These are phyloP conservation scores for Rhodosporidiobolus sp. DNA, from an alignment of 768 basidiomycete genomes.

Conservation along the genomic window DNA sequence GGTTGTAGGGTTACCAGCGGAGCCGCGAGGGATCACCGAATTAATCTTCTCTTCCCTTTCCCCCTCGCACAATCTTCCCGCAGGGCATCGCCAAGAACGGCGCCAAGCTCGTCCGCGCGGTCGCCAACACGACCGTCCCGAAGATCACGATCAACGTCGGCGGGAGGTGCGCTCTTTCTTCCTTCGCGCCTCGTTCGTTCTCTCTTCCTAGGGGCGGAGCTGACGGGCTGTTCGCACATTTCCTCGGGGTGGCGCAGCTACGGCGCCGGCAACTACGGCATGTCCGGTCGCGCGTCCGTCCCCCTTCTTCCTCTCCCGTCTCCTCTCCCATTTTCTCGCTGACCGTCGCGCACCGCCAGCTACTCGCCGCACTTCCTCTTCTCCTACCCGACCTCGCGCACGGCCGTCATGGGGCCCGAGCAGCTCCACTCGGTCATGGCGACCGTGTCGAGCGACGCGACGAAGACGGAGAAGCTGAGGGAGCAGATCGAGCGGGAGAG, in stretches of 20 bases:
- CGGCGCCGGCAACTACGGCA: slow-evolving; percentile 83
- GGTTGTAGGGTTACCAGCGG: no score
- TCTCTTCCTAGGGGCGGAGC: no score
- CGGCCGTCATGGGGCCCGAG: slow-evolving; percentile 91
- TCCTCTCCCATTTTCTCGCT: not conserved
- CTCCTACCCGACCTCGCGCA: slow-evolving; percentile 98
- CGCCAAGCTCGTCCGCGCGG: slow-evolving; percentile 95
- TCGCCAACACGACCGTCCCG: slow-evolving; percentile 88
- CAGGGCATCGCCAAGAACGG: slow-evolving; percentile 84
- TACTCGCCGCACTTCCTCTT: slow-evolving; percentile 93
- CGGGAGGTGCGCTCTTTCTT: slow-evolving; percentile 62
- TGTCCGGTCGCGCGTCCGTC: slow-evolving; percentile 31
- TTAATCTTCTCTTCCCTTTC: not conserved
- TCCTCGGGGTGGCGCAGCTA: not conserved
- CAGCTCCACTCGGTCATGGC: slow-evolving; percentile 93
- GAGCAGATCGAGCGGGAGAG: slow-evolving; percentile 84
- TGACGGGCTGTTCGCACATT: not conserved
- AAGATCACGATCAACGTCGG: slow-evolving; percentile 91
- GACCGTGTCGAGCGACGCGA: slow-evolving; percentile 68
- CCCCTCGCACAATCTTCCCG: not conserved
- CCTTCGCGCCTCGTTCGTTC: not conserved
- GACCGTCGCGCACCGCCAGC: slow-evolving; percentile 48
- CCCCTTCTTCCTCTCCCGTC: not conserved
- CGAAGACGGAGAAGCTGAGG: slow-evolving; percentile 41
- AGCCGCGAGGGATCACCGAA: no score